Base-by-base conservation (phyloP, 106 monocot genomes). In the Posidonia australis region DNA sequence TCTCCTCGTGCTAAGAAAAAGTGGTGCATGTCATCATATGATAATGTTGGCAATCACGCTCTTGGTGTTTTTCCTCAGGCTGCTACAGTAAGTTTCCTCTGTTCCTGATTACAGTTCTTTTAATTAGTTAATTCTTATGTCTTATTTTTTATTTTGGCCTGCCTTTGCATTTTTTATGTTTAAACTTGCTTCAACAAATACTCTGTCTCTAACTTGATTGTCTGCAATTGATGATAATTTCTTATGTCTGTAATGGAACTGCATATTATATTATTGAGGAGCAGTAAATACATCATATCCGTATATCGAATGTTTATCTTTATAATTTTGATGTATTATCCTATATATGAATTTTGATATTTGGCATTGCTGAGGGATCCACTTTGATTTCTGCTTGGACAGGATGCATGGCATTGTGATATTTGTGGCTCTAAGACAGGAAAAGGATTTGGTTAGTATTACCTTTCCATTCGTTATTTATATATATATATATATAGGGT, bases 351-450 rank as follows among this genome's bases (percentile, higher is more conserved):
- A 54, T 10, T 22, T 54, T 54, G 21, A 24, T 54, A 54, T 54
- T 24, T 54, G 53, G n/a, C 24, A n/a, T 36, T 4, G 7, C 36
- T 36, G 36, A 36, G n/a, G n/a, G n/a, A 22, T 14, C 27, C 17
- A 14, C 13, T 28, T 27, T 5, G 16, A 14, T 13, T 58, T 29
- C 52, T 76, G 46, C 46, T 77, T 54, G 9, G 2, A 67, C 77
- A 98, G 96, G 87, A 90, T 79, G 72, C 81, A 63, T 90, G 96
- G 90, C 84, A 84, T 2, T 98, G 96, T 62, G 79, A 84, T 67
- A 79, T 90, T 17, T 98, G 96, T 77, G 78, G 80, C 66, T 72
- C 87, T 22, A 84, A 85, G 69, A 75, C 82, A 27, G 96, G 90
- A 55, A 98, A 90, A 62, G 90, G 90, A 73, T 98, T 87, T 78